Conservation (phyloP, 495 filamentous ascomycete genomes). For the Neurospora cerealis region DNA sequence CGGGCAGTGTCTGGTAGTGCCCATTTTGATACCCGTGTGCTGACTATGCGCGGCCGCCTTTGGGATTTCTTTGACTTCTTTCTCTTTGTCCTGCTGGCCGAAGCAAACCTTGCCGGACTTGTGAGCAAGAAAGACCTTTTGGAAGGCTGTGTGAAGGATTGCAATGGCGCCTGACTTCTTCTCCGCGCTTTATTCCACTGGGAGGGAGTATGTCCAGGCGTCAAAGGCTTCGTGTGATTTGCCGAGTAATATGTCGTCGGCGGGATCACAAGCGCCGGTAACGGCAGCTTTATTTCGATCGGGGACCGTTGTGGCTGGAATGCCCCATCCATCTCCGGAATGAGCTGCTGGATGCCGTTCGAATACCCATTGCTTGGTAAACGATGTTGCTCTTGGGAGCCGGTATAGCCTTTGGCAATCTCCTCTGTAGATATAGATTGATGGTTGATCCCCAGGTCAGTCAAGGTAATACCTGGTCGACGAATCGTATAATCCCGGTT, state of each 20-base stretch:
- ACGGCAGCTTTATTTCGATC: slow-evolving; percentile 20
- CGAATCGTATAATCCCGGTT: not conserved
- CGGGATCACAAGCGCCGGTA: slow-evolving; percentile 3
- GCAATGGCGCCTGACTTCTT: slow-evolving; percentile 9
- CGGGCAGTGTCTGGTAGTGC: slow-evolving; percentile 38
- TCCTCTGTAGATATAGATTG: not conserved
- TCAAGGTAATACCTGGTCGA: not conserved
- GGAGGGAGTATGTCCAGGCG: not conserved
- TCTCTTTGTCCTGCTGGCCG: slow-evolving; percentile 24
- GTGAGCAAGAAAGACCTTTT: slow-evolving; percentile 10
- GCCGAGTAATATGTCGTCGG: slow-evolving; percentile 1
- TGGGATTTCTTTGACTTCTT: slow-evolving; percentile 32
- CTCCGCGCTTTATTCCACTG: not conserved
- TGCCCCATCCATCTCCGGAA: slow-evolving; percentile 35
- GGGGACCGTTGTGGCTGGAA: slow-evolving; percentile 27
- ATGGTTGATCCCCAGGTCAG: not conserved
- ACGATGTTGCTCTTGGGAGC: not conserved
- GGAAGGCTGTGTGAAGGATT: slow-evolving; percentile 15
- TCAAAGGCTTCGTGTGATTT: not conserved
- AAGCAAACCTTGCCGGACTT: slow-evolving; percentile 12
- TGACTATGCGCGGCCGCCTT: slow-evolving; percentile 18
- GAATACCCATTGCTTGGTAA: slow-evolving; percentile 6
- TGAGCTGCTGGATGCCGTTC: slow-evolving; percentile 32
- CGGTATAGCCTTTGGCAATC: not conserved
- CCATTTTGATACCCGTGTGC: slow-evolving; percentile 32